Conservation (phyloP, 805 yeast genomes). For the Candida sakaeoensis region DNA sequence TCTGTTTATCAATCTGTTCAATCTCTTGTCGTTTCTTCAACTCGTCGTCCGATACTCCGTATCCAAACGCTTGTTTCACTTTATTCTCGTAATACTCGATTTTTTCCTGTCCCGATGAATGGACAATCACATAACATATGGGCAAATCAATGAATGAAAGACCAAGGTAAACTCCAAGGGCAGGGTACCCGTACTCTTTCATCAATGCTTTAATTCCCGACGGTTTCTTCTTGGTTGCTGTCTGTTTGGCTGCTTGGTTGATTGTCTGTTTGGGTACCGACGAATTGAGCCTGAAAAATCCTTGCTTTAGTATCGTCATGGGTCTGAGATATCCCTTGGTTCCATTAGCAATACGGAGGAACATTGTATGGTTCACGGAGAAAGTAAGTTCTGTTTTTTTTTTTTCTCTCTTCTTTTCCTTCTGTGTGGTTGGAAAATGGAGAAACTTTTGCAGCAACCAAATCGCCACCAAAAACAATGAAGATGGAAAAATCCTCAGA, state of each 20-base stretch:
- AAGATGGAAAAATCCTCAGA: too few relatives aligned
- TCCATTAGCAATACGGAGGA: not conserved
- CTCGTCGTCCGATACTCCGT: conserved; percentile 46
- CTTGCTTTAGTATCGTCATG: not conserved
- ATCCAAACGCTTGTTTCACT: conserved; percentile 61
- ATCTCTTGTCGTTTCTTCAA: conserved; percentile 34
- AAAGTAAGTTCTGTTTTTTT: too few relatives aligned
- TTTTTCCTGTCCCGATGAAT: conserved; percentile 80
- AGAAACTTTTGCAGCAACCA: too few relatives aligned
- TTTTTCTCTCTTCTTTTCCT: too few relatives aligned
- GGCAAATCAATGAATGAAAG: conserved; percentile 80
- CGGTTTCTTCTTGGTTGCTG: too few relatives aligned
- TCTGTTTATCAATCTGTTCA: conserved; percentile 22
- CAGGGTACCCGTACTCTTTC: conserved; percentile 88
- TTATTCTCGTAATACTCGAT: conserved; percentile 64
- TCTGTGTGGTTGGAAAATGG: too few relatives aligned
- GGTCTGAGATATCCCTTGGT: not conserved
- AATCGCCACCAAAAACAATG: too few relatives aligned
- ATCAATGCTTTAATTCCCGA: conserved; percentile 61
- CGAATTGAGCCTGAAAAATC: conserved; percentile 15
- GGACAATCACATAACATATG: conserved; percentile 76
- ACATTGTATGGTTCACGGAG: too few relatives aligned
- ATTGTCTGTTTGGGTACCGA: conserved; percentile 12
- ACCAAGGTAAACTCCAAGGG: conserved; percentile 77
- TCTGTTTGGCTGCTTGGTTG: conserved; percentile 29